These are phyloP conservation scores for Przewalskia tangutica DNA, from an alignment of 257 asterid species.

Conservation along the genomic window DNA sequence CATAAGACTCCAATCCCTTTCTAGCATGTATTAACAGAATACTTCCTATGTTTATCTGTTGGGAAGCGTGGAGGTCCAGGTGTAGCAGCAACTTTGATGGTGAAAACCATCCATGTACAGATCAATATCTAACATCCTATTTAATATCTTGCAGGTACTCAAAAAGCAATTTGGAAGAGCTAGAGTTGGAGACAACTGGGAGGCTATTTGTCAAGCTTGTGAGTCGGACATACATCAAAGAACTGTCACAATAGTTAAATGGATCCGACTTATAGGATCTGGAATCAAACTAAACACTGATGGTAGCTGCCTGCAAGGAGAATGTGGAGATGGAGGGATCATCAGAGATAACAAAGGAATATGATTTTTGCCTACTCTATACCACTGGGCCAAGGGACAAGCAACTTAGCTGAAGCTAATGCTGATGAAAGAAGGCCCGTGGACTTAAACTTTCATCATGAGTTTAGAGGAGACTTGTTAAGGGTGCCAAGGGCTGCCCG, in stretches of 20 bases:
- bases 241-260: background rate
- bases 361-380: background rate
- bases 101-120: background rate
- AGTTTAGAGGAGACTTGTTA: too few species aligned
- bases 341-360: too few species aligned
- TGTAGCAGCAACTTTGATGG: background rate
- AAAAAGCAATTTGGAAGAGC: background rate
- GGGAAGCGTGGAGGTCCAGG: background rate
- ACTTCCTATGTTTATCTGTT: background rate
- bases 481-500: too few species aligned
- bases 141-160: background rate
- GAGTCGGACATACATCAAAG: background rate
- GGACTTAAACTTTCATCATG: too few species aligned
- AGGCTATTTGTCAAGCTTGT: background rate
- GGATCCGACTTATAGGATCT: background rate
- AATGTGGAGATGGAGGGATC: too few species aligned
- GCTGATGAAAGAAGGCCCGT: too few species aligned
- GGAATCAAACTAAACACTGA: background rate
- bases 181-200: background rate
- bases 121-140: background rate
- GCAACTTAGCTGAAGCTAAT: background rate
- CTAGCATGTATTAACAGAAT: background rate
- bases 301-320: background rate
- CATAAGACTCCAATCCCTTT: background rate
- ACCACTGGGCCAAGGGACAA: background rate